These are phyloP conservation scores for Petrea volubilis DNA, from an alignment of 257 asterid genomes.

Conservation along the genomic window DNA sequence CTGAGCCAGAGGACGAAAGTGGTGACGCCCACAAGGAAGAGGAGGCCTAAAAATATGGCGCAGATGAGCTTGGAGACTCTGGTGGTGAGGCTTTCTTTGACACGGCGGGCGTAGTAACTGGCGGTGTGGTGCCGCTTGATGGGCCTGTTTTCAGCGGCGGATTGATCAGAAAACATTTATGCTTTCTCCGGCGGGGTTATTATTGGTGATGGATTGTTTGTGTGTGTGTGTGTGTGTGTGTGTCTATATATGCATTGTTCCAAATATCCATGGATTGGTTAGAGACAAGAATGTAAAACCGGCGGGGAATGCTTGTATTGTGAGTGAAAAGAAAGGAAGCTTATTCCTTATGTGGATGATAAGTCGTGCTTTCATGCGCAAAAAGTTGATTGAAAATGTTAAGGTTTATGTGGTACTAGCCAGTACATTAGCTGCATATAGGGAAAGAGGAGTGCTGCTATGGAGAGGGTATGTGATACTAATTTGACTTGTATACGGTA, in stretches of 20 bases:
- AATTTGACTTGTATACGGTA: conserved; percentile 23
- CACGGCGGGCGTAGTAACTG: conserved; percentile 63
- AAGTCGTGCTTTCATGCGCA: not conserved
- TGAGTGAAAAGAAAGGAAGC: conserved; percentile 42
- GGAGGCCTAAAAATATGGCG: conserved; percentile 46
- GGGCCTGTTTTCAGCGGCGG: conserved; percentile 14
- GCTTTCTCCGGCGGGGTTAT: not conserved
- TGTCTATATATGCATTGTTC: not conserved
- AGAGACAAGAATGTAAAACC: conserved; percentile 1
- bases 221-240: not conserved
- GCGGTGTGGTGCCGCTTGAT: conserved; percentile 55
- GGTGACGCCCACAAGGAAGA: conserved; percentile 44
- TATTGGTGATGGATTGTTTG: not conserved
- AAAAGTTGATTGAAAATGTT: not conserved
- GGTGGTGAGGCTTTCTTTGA: conserved; percentile 59
- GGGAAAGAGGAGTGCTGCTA: not conserved
- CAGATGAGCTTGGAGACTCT: conserved; percentile 64
- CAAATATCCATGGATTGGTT: not conserved
- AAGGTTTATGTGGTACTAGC: not conserved
- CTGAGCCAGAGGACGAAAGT: conserved; percentile 70
- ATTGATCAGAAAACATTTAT: conserved; percentile 40
- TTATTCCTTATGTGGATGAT: not conserved
- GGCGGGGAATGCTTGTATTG: conserved; percentile 3
- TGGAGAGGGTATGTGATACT: conserved; percentile 27
- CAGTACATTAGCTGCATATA: not conserved